Evolutionary conservation across 75 land plant genomes (phyloP).

Genomic region (Sequoia sempervirens): DNA sequence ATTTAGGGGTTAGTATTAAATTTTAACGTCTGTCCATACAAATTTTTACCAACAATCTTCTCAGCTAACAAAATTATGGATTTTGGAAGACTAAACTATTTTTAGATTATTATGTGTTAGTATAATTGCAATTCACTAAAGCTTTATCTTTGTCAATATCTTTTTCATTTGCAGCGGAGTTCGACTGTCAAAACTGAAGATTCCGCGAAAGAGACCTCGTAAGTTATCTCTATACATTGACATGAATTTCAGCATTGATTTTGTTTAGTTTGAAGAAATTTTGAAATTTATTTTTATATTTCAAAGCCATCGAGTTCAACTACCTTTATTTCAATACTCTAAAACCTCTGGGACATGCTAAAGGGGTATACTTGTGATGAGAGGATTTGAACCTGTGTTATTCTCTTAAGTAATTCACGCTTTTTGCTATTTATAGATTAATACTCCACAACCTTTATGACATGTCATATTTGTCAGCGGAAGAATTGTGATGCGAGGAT

Average conservation of each 20-base stretch:
- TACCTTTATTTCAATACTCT: not conserved
- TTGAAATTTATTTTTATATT: too few species aligned
- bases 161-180: conserved; percentile 46
- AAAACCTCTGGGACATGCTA: not conserved
- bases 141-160: not conserved
- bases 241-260: not conserved
- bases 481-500: too few species aligned
- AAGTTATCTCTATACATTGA: conserved; percentile 16
- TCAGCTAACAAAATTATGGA: not conserved
- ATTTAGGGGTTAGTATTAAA: conserved; percentile 57
- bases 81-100: not conserved
- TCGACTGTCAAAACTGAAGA: conserved; percentile 49
- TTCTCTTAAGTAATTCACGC: too few species aligned
- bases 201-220: conserved; percentile 54
- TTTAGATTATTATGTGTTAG: not conserved
- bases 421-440: too few species aligned
- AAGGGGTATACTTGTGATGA: too few species aligned
- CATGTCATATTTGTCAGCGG: too few species aligned
- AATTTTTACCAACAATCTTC: too few species aligned
- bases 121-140: too few species aligned
- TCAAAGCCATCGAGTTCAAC: too few species aligned
- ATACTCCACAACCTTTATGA: too few species aligned
- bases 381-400: too few species aligned
- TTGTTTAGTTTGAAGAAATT: not conserved
- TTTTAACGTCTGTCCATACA: too few species aligned